Base-by-base conservation (phyloP, 73 alveolate genomes). In the Effrenium voratum region DNA sequence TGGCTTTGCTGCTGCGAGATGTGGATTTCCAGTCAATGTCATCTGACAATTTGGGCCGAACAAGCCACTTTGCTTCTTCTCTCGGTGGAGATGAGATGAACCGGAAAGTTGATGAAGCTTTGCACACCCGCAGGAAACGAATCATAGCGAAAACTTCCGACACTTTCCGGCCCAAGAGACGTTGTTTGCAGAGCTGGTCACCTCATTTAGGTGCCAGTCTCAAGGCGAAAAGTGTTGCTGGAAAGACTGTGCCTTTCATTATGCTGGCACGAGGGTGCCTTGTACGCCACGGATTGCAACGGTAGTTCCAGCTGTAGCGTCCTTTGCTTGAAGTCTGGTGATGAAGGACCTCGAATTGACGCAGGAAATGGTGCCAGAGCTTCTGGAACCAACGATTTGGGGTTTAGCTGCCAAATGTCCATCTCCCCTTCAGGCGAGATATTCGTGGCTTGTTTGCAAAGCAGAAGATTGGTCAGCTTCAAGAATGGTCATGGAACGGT, bases 151-250 rank as follows among this genome's bases (percentile, higher is more conserved):
- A 75, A 36, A n/a, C 34, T 75, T 40, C 57, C 6, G 85, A 75
- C 5, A 34, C 6, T 3, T 75, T 75, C 38, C 85, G 41, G 57
- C 85, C 85, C 8, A 75, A 75, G 85, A 36, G 85, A 55, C 55
- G 57, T 75, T 75, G 85, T n/a, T n/a, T 75, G n/a, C 55, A 40
- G 38, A 49, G 38, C 57, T 75, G 85, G 85, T n/a, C 85, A 24
- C 52, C 52, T 13, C 2, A 36, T 38, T 36, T 73, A 19, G 63
- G 63, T 52, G 8, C 63, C 19, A 52, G 83, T 49, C 6, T 30
- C 15, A 32, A 38, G 26, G 83, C 36, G 34, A 30, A 36, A 43
- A 73, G 50, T 32, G 55, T 36, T 73, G 32, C 83, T 38, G n/a
- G n/a, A n/a, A n/a, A 6, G 32, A 43, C 50, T 2, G 19, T 36